phyloP scores from a whole-genome alignment of 225 moss, liverwort and hornwort species.

The Bryoerythrophyllum caledonicum region DNA sequence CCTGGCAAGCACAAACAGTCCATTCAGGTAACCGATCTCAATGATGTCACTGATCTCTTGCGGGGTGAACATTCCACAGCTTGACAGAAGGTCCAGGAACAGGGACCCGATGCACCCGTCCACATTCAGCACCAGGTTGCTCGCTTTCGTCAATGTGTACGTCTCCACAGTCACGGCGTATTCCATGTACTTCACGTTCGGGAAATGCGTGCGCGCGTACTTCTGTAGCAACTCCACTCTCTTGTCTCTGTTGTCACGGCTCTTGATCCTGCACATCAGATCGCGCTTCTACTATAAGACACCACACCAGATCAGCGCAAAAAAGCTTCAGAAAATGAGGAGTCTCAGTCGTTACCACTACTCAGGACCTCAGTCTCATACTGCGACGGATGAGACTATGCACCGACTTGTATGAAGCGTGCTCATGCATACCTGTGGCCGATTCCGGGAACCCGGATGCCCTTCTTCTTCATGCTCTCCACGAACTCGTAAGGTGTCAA shows the following conservation, averaged over 20 bases:
- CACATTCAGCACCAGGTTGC: slow-evolving; percentile 68
- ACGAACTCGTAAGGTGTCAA: slow-evolving; percentile 68
- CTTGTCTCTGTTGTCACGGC: slow-evolving; percentile 79
- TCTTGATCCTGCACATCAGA: slow-evolving; percentile 54
- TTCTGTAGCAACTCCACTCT: slow-evolving; percentile 71
- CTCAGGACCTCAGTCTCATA: neutral
- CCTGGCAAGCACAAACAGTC: slow-evolving; percentile 71
- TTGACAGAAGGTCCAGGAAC: slow-evolving; percentile 66
- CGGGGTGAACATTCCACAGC: slow-evolving; percentile 61
- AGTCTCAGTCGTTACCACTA: neutral
- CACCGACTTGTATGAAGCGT: neutral
- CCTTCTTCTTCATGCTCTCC: slow-evolving; percentile 80
- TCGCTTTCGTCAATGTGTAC: slow-evolving; percentile 68
- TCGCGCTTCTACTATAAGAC: neutral
- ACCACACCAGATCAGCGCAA: neutral
- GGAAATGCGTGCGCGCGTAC: slow-evolving; percentile 67
- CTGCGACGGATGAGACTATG: neutral
- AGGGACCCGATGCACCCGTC: slow-evolving; percentile 77
- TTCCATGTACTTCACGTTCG: slow-evolving; percentile 77
- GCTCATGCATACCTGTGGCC: slow-evolving; percentile 42
- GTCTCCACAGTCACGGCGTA: slow-evolving; percentile 74
- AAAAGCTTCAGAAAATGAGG: neutral
- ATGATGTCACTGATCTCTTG: slow-evolving; percentile 71
- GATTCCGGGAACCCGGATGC: slow-evolving; percentile 73
- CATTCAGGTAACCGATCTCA: slow-evolving; percentile 74